Evolutionary conservation across 208 protist species (phyloP).

Genomic region (Trypanosoma grayi): DNA sequence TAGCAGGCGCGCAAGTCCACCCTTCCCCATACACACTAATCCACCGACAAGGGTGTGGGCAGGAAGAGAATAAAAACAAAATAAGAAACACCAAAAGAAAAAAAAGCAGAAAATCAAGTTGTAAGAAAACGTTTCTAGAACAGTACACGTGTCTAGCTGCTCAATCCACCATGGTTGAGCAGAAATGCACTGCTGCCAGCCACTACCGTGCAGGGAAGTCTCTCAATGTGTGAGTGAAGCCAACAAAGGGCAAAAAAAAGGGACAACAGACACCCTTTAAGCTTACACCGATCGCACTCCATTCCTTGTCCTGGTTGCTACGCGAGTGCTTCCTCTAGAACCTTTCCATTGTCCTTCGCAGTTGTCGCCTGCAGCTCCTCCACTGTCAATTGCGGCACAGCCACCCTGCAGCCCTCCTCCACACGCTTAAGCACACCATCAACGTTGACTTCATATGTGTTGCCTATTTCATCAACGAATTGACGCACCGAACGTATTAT

Average conservation of each 20-base stretch:
- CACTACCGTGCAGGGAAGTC: no score
- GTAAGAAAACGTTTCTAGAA: no score
- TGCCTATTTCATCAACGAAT: slow-evolving; percentile 58
- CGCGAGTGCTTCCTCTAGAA: slow-evolving; percentile 5
- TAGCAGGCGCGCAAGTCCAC: slow-evolving; percentile 45
- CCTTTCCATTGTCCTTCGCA: slow-evolving; percentile 10
- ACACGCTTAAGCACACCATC: slow-evolving; percentile 64
- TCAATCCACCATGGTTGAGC: no score
- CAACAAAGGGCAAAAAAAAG: no score
- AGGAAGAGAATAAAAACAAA: slow-evolving; percentile 1
- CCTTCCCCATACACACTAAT: slow-evolving; percentile 31
- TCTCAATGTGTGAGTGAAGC: no score
- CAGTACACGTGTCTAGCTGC: no score
- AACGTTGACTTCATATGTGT: slow-evolving; percentile 58
- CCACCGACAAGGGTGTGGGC: neutral
- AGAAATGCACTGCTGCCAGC: no score
- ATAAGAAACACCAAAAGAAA: slow-evolving; percentile 2
- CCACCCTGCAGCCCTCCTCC: slow-evolving; percentile 56
- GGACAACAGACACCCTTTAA: no score
- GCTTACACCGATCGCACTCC: no score
- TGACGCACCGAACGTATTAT: slow-evolving; percentile 44
- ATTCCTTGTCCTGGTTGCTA: no score
- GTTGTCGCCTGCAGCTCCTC: slow-evolving; percentile 36
- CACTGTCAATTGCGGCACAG: slow-evolving; percentile 53
- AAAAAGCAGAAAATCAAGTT: neutral